These are phyloP conservation scores for Zopfia rhizophila DNA, from an alignment of 2,329 filamentous ascomycete species.

Conservation along the genomic window DNA sequence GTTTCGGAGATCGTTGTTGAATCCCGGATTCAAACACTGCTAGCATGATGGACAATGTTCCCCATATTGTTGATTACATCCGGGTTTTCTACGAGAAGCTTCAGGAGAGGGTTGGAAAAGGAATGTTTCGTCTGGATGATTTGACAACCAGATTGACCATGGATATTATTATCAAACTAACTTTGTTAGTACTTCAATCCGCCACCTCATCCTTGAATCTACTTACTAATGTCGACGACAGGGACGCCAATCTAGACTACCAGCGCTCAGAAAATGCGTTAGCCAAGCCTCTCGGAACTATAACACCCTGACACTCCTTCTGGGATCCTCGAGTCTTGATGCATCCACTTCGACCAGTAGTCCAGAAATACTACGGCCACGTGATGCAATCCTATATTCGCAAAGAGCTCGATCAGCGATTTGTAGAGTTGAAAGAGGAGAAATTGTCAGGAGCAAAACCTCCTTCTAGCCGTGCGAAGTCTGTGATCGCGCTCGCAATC, in stretches of 20 bases:
- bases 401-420: constrained; percentile 26
- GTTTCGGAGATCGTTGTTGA: constrained; percentile 28
- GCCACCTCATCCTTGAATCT: background rate
- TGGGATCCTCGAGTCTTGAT: constrained; percentile 12
- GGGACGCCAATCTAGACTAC: constrained; percentile 11
- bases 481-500: constrained; percentile 12
- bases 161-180: constrained; percentile 16
- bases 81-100: constrained; percentile 10
- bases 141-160: constrained; percentile 12
- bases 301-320: constrained; percentile 12
- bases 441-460: background rate
- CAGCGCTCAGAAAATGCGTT: constrained; percentile 12
- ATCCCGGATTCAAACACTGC: constrained; percentile 23
- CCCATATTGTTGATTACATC: constrained; percentile 11
- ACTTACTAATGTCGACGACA: background rate
- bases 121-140: constrained; percentile 14
- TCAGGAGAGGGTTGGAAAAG: background rate
- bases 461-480: constrained; percentile 2
- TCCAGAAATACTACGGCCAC: constrained; percentile 39
- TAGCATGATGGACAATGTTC: constrained; percentile 6
- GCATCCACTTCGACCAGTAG: constrained; percentile 15
- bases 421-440: constrained; percentile 1
- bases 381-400: constrained; percentile 27
- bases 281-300: constrained; percentile 2
- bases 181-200: constrained; percentile 8